phyloP scores from a whole-genome alignment of 768 basidiomycete genomes.

The Ramaria rubella region DNA sequence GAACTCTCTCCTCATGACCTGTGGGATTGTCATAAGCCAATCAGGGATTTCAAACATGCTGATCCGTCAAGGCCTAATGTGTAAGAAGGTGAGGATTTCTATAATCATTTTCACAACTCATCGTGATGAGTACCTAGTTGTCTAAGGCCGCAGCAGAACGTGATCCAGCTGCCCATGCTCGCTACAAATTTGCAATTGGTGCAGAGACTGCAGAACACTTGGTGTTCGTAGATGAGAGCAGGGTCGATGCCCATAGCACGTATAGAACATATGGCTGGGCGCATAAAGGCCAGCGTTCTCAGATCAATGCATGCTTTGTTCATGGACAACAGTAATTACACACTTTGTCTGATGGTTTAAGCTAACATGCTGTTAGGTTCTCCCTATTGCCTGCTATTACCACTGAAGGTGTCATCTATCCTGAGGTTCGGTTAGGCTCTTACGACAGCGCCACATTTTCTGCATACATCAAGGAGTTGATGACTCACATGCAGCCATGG shows the following conservation, averaged over 20 bases:
- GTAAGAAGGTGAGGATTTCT: constrained; percentile 1
- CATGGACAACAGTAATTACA: too few species aligned
- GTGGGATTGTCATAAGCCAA: background rate
- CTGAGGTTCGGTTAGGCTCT: too few species aligned
- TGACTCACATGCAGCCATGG: too few species aligned
- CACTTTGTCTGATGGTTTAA: too few species aligned
- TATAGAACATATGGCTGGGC: constrained; percentile 13
- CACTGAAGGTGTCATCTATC: too few species aligned
- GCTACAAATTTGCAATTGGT: background rate
- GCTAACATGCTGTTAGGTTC: too few species aligned
- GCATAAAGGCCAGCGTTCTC: background rate
- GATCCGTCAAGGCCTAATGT: background rate
- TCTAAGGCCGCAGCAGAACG: constrained; percentile 1
- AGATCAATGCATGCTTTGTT: too few species aligned
- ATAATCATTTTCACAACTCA: background rate
- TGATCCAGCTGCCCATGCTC: background rate
- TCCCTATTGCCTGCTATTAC: too few species aligned
- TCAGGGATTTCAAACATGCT: background rate
- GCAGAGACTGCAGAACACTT: constrained; percentile 12
- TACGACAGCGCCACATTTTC: too few species aligned
- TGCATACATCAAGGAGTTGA: too few species aligned
- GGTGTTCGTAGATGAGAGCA: constrained; percentile 16
- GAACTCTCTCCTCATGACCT: too few species aligned
- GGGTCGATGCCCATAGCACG: too few species aligned
- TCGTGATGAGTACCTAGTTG: background rate